Evolutionary conservation across 2,329 filamentous ascomycete genomes (phyloP).

Genomic region (Fusarium marasasianum): DNA sequence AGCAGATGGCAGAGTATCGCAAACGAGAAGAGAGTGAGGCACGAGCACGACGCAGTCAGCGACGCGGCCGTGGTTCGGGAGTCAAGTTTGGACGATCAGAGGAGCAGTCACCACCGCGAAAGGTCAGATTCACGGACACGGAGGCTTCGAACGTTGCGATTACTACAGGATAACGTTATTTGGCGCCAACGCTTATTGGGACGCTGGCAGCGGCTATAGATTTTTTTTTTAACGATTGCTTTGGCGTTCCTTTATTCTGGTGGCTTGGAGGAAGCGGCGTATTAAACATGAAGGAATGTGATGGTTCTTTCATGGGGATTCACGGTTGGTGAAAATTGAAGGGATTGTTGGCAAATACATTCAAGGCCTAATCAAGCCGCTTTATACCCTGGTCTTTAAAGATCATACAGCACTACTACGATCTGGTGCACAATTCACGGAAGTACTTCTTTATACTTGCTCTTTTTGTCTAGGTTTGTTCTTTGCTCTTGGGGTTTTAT

Average conservation of each 20-base stretch:
- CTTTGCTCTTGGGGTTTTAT: conserved; percentile 15
- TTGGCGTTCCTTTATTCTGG: conserved; percentile 26
- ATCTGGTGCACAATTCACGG: neutral
- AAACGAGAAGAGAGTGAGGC: conserved; percentile 70
- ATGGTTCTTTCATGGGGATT: conserved; percentile 1
- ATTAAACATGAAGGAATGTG: neutral
- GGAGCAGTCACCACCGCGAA: conserved; percentile 40
- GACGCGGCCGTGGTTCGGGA: conserved; percentile 52
- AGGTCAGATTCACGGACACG: conserved; percentile 54
- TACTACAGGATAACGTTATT: conserved; percentile 43
- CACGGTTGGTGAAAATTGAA: neutral
- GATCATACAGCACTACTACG: conserved; percentile 9
- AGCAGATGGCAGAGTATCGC: conserved; percentile 70
- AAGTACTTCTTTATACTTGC: neutral
- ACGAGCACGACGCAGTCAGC: conserved; percentile 63
- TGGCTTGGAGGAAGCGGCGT: neutral
- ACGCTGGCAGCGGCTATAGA: neutral
- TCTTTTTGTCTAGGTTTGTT: neutral
- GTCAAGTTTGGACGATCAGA: conserved; percentile 39
- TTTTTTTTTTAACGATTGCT: conserved; percentile 8
- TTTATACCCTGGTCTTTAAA: conserved; percentile 32
- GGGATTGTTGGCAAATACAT: conserved; percentile 16
- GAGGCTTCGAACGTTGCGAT: conserved; percentile 48
- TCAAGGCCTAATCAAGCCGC: conserved; percentile 11
- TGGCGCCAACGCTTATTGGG: neutral